Base-by-base conservation (phyloP, 768 basidiomycete genomes). In the Cystofilobasidium macerans region DNA sequence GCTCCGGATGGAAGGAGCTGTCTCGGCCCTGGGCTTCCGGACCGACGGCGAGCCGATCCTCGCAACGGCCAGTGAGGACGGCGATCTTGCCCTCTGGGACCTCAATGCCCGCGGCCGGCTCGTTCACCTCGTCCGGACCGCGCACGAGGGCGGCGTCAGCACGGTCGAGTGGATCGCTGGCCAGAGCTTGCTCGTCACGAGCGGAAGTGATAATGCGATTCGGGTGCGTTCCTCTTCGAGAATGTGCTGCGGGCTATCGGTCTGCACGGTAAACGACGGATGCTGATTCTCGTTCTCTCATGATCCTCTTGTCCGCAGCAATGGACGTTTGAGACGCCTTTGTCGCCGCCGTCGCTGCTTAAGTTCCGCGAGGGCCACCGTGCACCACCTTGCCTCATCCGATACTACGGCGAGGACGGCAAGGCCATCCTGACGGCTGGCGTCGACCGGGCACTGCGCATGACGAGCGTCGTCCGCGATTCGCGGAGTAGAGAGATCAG, bases 381-480 rank as follows among this genome's bases (percentile, higher is more conserved):
- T 69, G 81, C 84, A 0, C 91, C 95, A 22, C 92, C 92, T 0
- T 86, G 92, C 73, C 80, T 92, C 24, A 89, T 99, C 57, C 82
- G 93, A 63, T 97, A 90, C 76, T 97, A 95, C 75, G 94, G 93
- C 16, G 85, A 88, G n/a, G 94, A 99, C 72, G 95, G 95, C 3
- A 99, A 99, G 77, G 86, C 90, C 69, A 78, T 99, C 11, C 76
- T 99, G 54, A 92, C 89, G 5, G 86, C 89, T 5, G 92, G 90
- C 2, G 75, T 75, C 14, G 95, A 99, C 75, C 85, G 92, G 38
- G 87, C 88, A 70, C 77, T 99, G 61, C 81, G 95, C 42, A 90
- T 85, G 73, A 93, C 89, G 3, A 90, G 87, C 53, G 87, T 98
- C 62, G 94, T 98, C 13, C 82, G 95, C 20, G 95, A 99, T 76